Evolutionary conservation across 495 filamentous ascomycete genomes (phyloP).

Genomic region (Bombardia bombarda): DNA sequence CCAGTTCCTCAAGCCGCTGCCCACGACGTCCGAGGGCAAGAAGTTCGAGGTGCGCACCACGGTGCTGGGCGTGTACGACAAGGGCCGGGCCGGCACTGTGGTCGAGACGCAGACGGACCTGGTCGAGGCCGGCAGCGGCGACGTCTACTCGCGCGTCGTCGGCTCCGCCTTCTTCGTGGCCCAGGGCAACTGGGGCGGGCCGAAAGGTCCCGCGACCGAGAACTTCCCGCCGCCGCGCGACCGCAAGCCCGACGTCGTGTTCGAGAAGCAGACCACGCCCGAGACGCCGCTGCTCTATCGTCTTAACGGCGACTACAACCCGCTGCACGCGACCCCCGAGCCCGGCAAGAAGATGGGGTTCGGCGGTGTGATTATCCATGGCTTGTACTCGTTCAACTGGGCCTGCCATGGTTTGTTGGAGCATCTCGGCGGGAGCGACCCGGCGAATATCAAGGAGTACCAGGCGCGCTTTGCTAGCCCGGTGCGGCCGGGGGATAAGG

Average conservation of each 20-base stretch:
- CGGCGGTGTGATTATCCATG: constrained; percentile 82
- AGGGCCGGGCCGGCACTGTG: constrained; percentile 76
- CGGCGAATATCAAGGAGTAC: constrained; percentile 73
- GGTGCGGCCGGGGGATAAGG: constrained; percentile 67
- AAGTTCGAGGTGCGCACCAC: constrained; percentile 72
- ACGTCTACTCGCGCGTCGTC: constrained; percentile 62
- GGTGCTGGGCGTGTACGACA: constrained; percentile 85
- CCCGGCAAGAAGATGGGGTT: constrained; percentile 86
- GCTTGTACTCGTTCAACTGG: constrained; percentile 77
- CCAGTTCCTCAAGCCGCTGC: constrained; percentile 69
- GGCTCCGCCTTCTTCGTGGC: constrained; percentile 71
- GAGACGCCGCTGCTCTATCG: constrained; percentile 72
- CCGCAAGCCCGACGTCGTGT: constrained; percentile 65
- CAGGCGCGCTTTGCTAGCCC: constrained; percentile 82
- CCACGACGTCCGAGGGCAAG: constrained; percentile 59
- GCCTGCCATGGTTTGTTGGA: constrained; percentile 68
- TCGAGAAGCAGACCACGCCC: constrained; percentile 55
- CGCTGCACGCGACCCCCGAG: constrained; percentile 76
- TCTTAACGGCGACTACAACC: constrained; percentile 89
- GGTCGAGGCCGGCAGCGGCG: constrained; percentile 60
- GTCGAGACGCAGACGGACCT: constrained; percentile 73
- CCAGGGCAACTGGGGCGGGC: constrained; percentile 83
- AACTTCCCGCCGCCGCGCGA: constrained; percentile 68
- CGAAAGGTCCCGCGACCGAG: constrained; percentile 71
- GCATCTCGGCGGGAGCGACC: constrained; percentile 64